phyloP scores from a whole-genome alignment of 1,284 basidiomycete species.

The Porogramme epimiltina region DNA sequence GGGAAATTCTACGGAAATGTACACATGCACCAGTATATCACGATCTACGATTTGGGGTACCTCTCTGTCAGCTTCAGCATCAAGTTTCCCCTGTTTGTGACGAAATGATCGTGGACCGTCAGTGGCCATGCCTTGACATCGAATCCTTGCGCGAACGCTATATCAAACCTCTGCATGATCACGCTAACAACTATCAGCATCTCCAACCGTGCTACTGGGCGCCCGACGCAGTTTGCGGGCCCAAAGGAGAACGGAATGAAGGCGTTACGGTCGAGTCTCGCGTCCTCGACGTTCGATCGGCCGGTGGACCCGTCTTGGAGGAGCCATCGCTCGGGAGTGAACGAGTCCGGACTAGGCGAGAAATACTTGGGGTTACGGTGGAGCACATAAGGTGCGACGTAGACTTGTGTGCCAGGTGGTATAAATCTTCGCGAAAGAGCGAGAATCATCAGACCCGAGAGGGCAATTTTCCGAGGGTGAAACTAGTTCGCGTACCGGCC shows the following conservation, averaged over 20 bases:
- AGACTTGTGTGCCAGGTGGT: conserved; percentile 1
- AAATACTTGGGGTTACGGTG: conserved; percentile 34
- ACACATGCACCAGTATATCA: too few species aligned
- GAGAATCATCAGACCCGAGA: too few species aligned
- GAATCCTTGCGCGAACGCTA: conserved; percentile 20
- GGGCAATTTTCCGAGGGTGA: too few species aligned
- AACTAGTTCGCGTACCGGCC: too few species aligned
- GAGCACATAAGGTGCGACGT: conserved; percentile 6
- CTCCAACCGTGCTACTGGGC: conserved; percentile 26
- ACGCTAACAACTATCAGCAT: conserved; percentile 19
- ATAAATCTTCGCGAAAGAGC: too few species aligned
- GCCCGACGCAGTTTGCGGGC: conserved; percentile 31
- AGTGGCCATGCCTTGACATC: not conserved
- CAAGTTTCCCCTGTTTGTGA: not conserved
- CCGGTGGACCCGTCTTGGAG: not conserved
- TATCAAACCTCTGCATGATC: conserved; percentile 27
- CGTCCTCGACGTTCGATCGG: conserved; percentile 6
- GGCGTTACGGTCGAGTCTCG: conserved; percentile 23
- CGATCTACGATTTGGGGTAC: too few species aligned
- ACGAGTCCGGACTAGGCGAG: conserved; percentile 23
- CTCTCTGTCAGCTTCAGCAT: not conserved
- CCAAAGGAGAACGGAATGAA: conserved; percentile 32
- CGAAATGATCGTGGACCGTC: not conserved
- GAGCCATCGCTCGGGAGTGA: conserved; percentile 32
- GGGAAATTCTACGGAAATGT: too few species aligned